A percentile compares a stretch with the other conserved stretches of the same genome.
Evolutionary conservation across 2,329 filamentous ascomycete species (phyloP).

Genomic region (Teratosphaeria pseudoeucalypti): DNA sequence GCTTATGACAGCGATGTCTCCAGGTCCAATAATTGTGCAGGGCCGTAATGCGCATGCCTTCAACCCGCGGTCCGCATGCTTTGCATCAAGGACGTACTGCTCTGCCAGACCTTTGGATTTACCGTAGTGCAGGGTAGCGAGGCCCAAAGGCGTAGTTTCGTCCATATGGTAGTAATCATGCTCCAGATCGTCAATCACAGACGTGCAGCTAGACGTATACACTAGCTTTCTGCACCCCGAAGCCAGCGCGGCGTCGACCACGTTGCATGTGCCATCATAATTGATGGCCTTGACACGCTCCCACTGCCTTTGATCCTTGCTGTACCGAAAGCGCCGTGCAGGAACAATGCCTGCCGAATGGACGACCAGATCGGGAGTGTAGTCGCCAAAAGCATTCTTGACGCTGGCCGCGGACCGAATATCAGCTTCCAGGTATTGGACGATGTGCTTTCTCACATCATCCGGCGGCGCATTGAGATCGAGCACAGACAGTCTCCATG

Average conservation of each 20-base stretch:
- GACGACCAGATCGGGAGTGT: constrained; percentile 72
- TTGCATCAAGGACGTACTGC: constrained; percentile 61
- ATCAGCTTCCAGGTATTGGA: constrained; percentile 29
- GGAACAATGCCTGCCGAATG: constrained; percentile 61
- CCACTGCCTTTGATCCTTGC: constrained; percentile 28
- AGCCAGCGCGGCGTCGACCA: constrained; percentile 62
- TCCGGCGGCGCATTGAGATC: constrained; percentile 27
- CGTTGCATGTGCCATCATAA: constrained; percentile 69
- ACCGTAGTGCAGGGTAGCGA: constrained; percentile 68
- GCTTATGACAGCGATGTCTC: constrained; percentile 66
- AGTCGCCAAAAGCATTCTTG: constrained; percentile 43
- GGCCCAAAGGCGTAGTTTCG: constrained; percentile 68
- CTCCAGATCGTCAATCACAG: constrained; percentile 66
- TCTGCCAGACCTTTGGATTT: constrained; percentile 85
- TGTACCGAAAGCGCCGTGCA: constrained; percentile 30
- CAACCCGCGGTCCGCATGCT: constrained; percentile 41
- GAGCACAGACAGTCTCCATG: constrained; percentile 31
- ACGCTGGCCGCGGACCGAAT: constrained; percentile 29
- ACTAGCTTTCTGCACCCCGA: constrained; percentile 70
- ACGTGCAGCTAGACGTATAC: constrained; percentile 82
- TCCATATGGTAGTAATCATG: constrained; percentile 74
- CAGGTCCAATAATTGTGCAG: constrained; percentile 82
- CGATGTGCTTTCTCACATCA: constrained; percentile 13
- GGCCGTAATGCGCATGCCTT: constrained; percentile 62
- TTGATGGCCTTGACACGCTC: constrained; percentile 71